A percentile compares a stretch with the other conserved stretches of the same genome.
Conservation (phyloP, 441 rosid genomes). For the Syzygium malaccense region DNA sequence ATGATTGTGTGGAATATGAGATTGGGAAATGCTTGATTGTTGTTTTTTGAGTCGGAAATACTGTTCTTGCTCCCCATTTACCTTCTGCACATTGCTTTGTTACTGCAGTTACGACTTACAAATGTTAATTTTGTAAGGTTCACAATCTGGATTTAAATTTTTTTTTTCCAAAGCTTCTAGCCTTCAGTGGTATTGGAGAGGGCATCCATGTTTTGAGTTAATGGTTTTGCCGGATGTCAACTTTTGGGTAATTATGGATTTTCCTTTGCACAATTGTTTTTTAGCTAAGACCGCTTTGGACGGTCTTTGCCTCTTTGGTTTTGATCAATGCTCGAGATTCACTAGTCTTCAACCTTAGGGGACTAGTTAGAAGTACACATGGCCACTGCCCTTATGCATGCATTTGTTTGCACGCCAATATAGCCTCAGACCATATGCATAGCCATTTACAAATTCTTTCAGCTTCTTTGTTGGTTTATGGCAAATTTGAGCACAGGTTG, state of each 20-base stretch:
- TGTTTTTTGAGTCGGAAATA: background rate
- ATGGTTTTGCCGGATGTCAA: background rate
- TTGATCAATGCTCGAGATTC: background rate
- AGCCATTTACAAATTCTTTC: background rate
- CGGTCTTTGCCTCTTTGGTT: background rate
- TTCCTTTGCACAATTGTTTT: background rate
- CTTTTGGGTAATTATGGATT: background rate
- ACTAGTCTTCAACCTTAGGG: background rate
- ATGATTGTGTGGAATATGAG: background rate
- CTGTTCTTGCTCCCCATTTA: background rate
- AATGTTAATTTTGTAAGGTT: background rate
- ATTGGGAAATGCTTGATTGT: background rate
- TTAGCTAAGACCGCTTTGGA: background rate
- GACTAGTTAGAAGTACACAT: background rate
- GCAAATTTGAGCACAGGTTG: background rate
- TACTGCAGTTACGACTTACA: background rate
- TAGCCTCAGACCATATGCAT: background rate
- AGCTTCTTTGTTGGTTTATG: background rate
- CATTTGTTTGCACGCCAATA: background rate
- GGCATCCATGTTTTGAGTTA: background rate
- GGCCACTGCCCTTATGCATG: background rate
- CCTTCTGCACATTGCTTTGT: background rate
- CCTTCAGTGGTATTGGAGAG: background rate
- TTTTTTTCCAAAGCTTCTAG: background rate
- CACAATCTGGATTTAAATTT: background rate